Evolutionary conservation across 352 stramenopile species (phyloP).

Genomic region (Phytophthora europaea): DNA sequence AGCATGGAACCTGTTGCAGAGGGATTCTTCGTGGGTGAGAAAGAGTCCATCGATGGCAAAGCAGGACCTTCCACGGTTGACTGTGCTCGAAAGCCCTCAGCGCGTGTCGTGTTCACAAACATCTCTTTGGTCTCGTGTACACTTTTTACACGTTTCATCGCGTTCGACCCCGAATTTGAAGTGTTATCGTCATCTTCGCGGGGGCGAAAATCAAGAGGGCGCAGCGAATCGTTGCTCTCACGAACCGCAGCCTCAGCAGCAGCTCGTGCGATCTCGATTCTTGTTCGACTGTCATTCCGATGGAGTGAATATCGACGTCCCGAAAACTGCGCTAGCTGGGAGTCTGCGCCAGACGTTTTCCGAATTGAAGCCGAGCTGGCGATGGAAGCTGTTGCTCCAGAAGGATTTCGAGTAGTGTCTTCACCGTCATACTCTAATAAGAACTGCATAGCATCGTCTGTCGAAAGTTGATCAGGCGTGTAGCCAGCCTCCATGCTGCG

Average conservation of each 20-base stretch:
- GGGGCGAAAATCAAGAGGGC: conserved; percentile 14
- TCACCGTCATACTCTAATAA: conserved; percentile 52
- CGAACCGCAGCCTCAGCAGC: conserved; percentile 22
- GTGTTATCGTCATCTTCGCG: conserved; percentile 6
- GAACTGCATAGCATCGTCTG: conserved; percentile 71
- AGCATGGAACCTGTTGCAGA: conserved; percentile 7
- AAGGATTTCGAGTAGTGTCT: neutral
- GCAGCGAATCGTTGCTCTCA: conserved; percentile 11
- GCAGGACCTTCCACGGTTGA: conserved; percentile 6
- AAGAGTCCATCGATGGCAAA: conserved; percentile 13
- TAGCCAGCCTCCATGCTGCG: conserved; percentile 79
- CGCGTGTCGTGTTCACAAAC: conserved; percentile 48
- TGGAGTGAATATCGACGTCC: conserved; percentile 16
- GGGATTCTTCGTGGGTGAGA: conserved; percentile 7
- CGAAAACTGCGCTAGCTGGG: conserved; percentile 7
- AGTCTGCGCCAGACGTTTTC: conserved; percentile 12
- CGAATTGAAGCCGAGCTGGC: conserved; percentile 15
- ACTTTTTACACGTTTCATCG: conserved; percentile 47
- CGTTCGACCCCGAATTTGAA: conserved; percentile 1
- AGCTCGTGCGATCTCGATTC: conserved; percentile 20
- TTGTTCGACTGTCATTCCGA: conserved; percentile 5
- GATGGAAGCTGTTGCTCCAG: conserved; percentile 4
- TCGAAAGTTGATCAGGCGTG: conserved; percentile 49
- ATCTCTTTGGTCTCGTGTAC: conserved; percentile 68
- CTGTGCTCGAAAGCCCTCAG: conserved; percentile 16